These are phyloP conservation scores for Wickerhamomyces hampshirensis DNA, from an alignment of 805 yeast genomes.

Conservation along the genomic window DNA sequence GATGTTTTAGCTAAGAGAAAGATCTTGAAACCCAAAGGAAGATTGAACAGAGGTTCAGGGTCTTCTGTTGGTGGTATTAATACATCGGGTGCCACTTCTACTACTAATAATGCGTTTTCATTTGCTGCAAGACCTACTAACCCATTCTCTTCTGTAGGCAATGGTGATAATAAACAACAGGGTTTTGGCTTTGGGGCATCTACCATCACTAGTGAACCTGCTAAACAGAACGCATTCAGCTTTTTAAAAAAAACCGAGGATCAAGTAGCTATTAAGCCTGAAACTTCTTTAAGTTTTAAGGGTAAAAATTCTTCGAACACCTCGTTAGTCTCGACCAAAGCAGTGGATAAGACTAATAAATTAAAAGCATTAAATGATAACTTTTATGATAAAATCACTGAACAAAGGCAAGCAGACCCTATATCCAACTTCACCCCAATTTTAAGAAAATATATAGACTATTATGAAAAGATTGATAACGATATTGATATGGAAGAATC, in stretches of 20 bases:
- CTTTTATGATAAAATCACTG: conserved; percentile 45
- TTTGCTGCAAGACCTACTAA: conserved; percentile 7
- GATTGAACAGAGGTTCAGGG: conserved; percentile 23
- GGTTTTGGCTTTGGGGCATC: conserved; percentile 9
- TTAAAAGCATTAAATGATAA: conserved; percentile 62
- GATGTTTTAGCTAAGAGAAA: conserved; percentile 64
- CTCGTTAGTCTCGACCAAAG: conserved; percentile 11
- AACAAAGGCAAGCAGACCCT: conserved; percentile 38
- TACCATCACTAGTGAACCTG: conserved; percentile 4
- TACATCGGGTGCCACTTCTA: conserved; percentile 3
- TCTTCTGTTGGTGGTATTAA: conserved; percentile 1
- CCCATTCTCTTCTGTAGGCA: conserved; percentile 6
- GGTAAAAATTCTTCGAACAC: conserved; percentile 1
- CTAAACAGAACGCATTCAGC: conserved; percentile 11
- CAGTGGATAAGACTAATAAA: conserved; percentile 39
- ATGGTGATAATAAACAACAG: conserved; percentile 2
- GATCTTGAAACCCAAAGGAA: conserved; percentile 55
- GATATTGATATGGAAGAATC: conserved; percentile 14
- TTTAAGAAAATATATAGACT: conserved; percentile 54
- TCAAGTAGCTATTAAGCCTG: conserved; percentile 5
- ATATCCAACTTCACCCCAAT: conserved; percentile 52
- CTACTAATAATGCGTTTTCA: conserved; percentile 8
- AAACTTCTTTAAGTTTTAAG: conserved; percentile 4
- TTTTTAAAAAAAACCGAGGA: conserved; percentile 4
- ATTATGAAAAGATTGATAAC: conserved; percentile 36